Conservation (phyloP, 1,139 yeast species). For the Geotrichum australiense region DNA sequence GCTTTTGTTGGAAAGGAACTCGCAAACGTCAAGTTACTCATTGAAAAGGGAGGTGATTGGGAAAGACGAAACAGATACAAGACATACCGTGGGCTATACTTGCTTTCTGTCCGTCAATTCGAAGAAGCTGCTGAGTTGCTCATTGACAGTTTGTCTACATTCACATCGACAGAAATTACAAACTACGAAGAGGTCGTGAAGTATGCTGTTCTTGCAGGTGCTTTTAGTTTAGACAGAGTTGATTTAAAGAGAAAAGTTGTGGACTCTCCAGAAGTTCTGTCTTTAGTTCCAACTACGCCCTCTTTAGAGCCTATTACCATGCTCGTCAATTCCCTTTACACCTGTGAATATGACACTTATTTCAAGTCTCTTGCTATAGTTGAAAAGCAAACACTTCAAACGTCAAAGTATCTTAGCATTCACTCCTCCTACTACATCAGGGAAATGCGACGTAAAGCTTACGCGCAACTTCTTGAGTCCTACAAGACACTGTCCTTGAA, state of each 20-base stretch:
- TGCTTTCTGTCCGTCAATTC: slow-evolving; percentile 80
- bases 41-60: slow-evolving; percentile 99
- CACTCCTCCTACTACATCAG: slow-evolving; percentile 83
- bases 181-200: slow-evolving; percentile 86
- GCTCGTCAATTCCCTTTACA: slow-evolving; percentile 79
- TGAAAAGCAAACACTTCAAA: slow-evolving; percentile 63
- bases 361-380: slow-evolving; percentile 75
- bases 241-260: slow-evolving; percentile 77
- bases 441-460: slow-evolving; percentile 93
- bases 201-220: slow-evolving; percentile 82
- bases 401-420: slow-evolving; percentile 66
- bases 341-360: slow-evolving; percentile 78
- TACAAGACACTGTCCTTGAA: slow-evolving; percentile 83
- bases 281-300: slow-evolving; percentile 66
- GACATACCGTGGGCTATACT: slow-evolving; percentile 81
- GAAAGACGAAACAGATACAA: slow-evolving; percentile 93
- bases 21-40: slow-evolving; percentile 62
- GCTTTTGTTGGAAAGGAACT: slow-evolving; percentile 62
- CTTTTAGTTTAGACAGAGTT: slow-evolving; percentile 72
- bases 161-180: slow-evolving; percentile 90
- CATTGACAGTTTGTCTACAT: slow-evolving; percentile 89
- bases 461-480: slow-evolving; percentile 87
- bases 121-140: slow-evolving; percentile 74
- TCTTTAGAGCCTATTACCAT: slow-evolving; percentile 75
- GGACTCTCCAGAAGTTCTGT: slow-evolving; percentile 89